Evolutionary conservation across 805 yeast species (phyloP).

Genomic region (Saccharomycopsis babjevae): DNA sequence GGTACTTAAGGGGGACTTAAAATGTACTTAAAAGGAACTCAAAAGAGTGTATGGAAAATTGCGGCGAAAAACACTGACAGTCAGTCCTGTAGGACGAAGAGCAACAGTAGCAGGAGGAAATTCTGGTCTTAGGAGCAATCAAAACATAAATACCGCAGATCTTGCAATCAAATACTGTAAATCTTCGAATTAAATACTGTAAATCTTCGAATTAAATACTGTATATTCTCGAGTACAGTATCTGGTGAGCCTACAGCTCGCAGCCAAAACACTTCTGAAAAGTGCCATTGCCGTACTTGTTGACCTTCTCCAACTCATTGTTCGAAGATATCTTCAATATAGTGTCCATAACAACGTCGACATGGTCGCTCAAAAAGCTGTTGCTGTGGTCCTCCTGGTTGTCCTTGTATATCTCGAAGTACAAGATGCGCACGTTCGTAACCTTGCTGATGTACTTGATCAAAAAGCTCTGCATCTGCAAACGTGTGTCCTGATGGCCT

Average conservation of each 20-base stretch:
- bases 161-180: too few relatives aligned
- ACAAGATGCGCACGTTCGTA: slow-evolving; percentile 54
- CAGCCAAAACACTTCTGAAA: background rate
- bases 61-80: too few relatives aligned
- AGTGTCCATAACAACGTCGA: background rate
- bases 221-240: background rate
- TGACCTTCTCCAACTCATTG: background rate
- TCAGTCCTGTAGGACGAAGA: too few relatives aligned
- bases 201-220: too few relatives aligned
- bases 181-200: too few relatives aligned
- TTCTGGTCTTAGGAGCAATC: too few relatives aligned
- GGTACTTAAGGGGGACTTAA: too few relatives aligned
- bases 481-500: slow-evolving; percentile 38
- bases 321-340: background rate
- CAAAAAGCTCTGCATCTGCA: slow-evolving; percentile 50
- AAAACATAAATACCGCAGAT: too few relatives aligned
- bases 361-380: background rate
- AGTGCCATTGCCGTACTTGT: background rate
- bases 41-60: too few relatives aligned
- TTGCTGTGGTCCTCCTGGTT: background rate
- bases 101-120: too few relatives aligned
- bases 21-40: too few relatives aligned
- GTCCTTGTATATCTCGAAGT: slow-evolving; percentile 25
- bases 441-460: slow-evolving; percentile 55
- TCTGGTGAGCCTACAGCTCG: background rate